Base-by-base conservation (phyloP, 164 flowering plant species). In the Piper betle region DNA sequence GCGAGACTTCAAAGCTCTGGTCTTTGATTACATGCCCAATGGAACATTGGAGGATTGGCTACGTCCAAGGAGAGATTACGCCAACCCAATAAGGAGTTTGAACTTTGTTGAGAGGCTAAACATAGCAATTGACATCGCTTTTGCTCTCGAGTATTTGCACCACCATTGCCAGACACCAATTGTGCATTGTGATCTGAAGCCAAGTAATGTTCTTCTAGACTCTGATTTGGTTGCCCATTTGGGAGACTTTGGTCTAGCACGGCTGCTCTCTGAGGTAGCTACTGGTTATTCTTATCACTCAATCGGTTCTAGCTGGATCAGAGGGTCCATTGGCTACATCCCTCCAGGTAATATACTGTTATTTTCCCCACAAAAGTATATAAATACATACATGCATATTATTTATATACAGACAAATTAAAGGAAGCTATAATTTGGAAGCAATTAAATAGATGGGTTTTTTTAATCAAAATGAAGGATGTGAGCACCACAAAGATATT, bases 81-180 rank as follows among this genome's bases (percentile, higher is more conserved):
- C 5, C 10, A 16, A 58, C 15, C 50, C 15, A 15, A 46, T 46
- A 15, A 46, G 57, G 62, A 57, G 9, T 41, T 57, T 67, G 55
- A 71, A n/a, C 55, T 57, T 78, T 17, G 55, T 50, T 16, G 64
- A 69, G 53, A 72, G 81, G 63, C 20, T 78, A 43, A 62, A 67
- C 42, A 69, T 78, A 10, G 74, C 74, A 42, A 68, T 76, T 7
- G 77, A 72, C 61, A 73, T 74, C 2, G 78, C 80, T 61, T 62
- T 19, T 38, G 78, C 75, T 1, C 41, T 77, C 57, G 75, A 70
- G 4, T 77, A 77, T 66, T 74, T 77, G 18, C 80, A 77, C 54
- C 60, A 67, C 25, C 39, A 70, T 18, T 61, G 70, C 52, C 55
- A 64, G 4, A 63, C 58, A 11, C 69, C 62, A 6, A 50, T 59